Percentiles rank a stretch among this genome's conserved stretches.
phyloP scores from a whole-genome alignment of 495 filamentous ascomycete genomes.

The Aspergillus funiculosus region DNA sequence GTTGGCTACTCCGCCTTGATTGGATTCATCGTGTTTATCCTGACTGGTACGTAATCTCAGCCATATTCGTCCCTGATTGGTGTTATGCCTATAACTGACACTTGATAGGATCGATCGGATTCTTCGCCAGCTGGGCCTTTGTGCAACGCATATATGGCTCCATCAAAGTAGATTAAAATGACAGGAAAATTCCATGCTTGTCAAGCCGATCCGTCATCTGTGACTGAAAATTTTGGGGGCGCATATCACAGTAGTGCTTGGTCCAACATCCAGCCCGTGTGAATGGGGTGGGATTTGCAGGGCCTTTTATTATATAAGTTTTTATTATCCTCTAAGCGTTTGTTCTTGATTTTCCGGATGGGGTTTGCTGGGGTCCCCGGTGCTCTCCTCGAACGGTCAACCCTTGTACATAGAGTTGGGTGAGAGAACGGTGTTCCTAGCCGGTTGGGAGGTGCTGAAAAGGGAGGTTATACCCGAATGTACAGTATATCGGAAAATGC shows the following conservation, averaged over 20 bases:
- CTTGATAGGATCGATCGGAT: conserved; percentile 77
- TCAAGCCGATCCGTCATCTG: neutral
- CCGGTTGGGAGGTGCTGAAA: neutral
- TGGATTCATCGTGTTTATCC: conserved; percentile 83
- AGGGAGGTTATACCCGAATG: conserved; percentile 3
- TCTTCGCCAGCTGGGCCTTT: conserved; percentile 90
- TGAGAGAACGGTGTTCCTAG: conserved; percentile 5
- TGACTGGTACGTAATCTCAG: conserved; percentile 90
- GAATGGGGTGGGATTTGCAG: no score
- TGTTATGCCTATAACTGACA: conserved; percentile 17
- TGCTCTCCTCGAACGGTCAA: conserved; percentile 2
- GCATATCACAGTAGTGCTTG: no score
- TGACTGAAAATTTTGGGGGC: no score
- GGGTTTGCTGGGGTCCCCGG: neutral
- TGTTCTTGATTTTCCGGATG: conserved; percentile 5
- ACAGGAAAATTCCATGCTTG: neutral
- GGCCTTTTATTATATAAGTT: no score
- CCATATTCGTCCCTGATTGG: conserved; percentile 2
- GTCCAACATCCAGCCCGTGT: no score
- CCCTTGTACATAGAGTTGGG: conserved; percentile 18
- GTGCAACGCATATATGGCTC: conserved; percentile 88
- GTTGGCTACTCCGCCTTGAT: conserved; percentile 87
- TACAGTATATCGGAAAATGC: no score
- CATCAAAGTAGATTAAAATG: conserved; percentile 82
- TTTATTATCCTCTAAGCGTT: conserved; percentile 3